Percentiles rank a stretch among this genome's conserved stretches.
These are phyloP conservation scores for Infundibulicybe gibba DNA, from an alignment of 768 basidiomycete species.

Conservation along the genomic window DNA sequence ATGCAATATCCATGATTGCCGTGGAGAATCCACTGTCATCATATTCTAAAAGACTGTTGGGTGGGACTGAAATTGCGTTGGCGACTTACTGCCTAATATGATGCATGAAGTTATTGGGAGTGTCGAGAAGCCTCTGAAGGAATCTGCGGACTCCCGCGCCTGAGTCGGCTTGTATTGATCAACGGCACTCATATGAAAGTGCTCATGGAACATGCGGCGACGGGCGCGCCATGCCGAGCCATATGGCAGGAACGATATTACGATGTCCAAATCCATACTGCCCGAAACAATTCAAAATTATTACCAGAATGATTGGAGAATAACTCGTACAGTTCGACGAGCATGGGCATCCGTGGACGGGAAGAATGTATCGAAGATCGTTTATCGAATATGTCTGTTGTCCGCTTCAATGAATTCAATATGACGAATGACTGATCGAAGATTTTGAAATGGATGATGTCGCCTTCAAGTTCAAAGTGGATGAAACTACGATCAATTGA, in stretches of 20 bases:
- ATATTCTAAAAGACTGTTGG: not conserved
- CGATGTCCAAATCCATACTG: constrained; percentile 31
- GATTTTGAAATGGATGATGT: constrained; percentile 10
- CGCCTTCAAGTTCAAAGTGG: not conserved
- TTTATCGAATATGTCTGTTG: constrained; percentile 10
- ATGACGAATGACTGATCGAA: constrained; percentile 9
- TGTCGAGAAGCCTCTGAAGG: constrained; percentile 9
- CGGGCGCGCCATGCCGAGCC: constrained; percentile 24
- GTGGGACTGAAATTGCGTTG: not conserved
- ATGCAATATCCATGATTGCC: constrained; percentile 2
- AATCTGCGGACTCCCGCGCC: constrained; percentile 17
- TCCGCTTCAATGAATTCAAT: constrained; percentile 8
- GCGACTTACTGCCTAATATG: constrained; percentile 8
- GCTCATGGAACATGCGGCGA: constrained; percentile 22
- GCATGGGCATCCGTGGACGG: constrained; percentile 5
- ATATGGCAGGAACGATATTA: constrained; percentile 21
- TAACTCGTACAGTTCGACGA: not conserved
- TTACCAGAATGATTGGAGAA: not conserved
- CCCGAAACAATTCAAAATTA: too few species aligned
- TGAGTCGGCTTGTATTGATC: constrained; percentile 17
- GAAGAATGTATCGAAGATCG: constrained; percentile 9
- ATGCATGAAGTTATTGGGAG: constrained; percentile 10
- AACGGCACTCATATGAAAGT: constrained; percentile 16
- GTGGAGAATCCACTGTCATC: not conserved
- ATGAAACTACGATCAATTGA: not conserved